phyloP scores from a whole-genome alignment of 345 rosid genomes.

The Eucalyptus curtisii region DNA sequence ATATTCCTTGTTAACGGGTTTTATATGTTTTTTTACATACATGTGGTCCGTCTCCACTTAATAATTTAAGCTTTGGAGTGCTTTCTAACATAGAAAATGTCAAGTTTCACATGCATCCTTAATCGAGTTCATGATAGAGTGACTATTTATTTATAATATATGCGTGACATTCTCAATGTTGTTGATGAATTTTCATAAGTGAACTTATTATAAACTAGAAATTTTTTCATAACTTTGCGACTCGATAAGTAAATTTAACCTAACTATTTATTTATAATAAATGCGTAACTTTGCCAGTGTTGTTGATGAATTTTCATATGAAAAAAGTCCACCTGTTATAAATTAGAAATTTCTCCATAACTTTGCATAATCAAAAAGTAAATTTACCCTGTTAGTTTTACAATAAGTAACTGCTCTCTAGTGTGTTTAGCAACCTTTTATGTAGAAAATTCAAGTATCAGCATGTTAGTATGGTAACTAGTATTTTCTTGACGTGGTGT shows the following conservation, averaged over 20 bases:
- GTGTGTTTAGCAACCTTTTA: background rate
- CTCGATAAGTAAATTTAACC: background rate
- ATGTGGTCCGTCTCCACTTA: background rate
- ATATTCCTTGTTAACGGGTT: background rate
- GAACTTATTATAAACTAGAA: background rate
- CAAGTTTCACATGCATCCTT: background rate
- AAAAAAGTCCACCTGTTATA: background rate
- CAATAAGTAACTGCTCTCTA: background rate
- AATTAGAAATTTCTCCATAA: background rate
- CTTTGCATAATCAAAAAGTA: background rate
- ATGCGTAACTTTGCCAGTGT: background rate
- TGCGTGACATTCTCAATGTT: background rate
- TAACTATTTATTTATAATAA: background rate
- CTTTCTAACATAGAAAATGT: background rate
- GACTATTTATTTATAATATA: no score
- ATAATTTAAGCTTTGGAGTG: background rate
- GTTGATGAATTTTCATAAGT: no score
- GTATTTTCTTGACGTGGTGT: background rate
- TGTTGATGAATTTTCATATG: conserved; percentile 24
- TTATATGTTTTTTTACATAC: background rate
- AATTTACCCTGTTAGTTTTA: background rate
- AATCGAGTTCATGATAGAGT: background rate
- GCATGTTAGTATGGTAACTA: background rate
- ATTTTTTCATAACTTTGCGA: background rate
- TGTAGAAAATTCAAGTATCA: background rate